Evolutionary conservation across 1,284 basidiomycete genomes (phyloP), one percentile per base, ranked within the genome.

Genomic region (Cutaneotrichosporon daszewskae): DNA sequence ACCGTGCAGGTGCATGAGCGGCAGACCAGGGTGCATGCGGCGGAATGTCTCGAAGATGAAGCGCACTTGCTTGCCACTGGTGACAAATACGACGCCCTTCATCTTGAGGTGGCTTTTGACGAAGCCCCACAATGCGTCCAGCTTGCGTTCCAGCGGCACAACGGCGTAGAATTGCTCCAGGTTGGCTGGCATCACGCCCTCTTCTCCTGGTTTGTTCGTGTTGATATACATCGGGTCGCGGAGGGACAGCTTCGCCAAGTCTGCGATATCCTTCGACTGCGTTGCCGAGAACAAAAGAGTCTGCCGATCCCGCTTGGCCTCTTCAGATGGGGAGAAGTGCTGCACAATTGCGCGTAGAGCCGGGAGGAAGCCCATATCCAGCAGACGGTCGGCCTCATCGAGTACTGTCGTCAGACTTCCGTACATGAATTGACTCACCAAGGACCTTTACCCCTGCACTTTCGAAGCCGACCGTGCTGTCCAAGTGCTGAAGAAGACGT

Each of bases 1-100:
- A 38, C 95, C 95, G 63, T 98, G 91, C 13, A 98, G 74, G 62
- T 92, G 87, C 46, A 98, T 79, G 20, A 98, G 61, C 4, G 92
- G 83, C 5, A 91, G 76, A 61, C 94, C 94, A 0, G 94, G 94
- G 51, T 95, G 90, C 73, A 98, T 80, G 68, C 84, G 85, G 72
- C 90, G 86, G 72, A 98, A 98, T 4, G 85, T 87, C 73, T 96
- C 91, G 64, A 87, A 95, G n/a, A 87, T 85, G 70, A 96, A 97
- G 23, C 91, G 86, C 33, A 95, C 90, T 72, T 76, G 48, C 69
- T 97, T 97, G 68, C 91, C 90, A 48, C 84, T 85, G 23, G 90
- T 95, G 63, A 97, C 77, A 72, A 99, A 98, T 7, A 97, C 87
- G 40, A 98, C 83, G 4, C 82, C 81, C 72, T 99, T 99, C 64